A percentile compares a stretch with the other conserved stretches of the same genome.
phyloP scores from a whole-genome alignment of 2,329 filamentous ascomycete species.

The Beauveria brongniartii region DNA sequence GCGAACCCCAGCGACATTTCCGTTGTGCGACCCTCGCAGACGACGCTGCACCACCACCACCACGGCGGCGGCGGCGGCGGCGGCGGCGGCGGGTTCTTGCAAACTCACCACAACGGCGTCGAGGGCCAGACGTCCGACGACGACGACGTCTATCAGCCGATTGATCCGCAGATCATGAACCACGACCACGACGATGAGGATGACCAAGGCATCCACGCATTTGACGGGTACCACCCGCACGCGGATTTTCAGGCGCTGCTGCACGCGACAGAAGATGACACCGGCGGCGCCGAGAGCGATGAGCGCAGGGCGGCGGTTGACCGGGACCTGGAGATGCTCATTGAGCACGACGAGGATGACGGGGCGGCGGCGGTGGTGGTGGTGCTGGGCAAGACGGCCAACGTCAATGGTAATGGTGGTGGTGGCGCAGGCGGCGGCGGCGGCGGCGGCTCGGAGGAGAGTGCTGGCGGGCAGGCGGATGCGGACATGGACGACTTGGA shows the following conservation, averaged over 20 bases:
- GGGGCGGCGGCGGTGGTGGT: conserved; percentile 12
- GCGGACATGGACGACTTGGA: conserved; percentile 10
- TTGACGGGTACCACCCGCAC: conserved; percentile 34
- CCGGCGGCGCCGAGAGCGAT: conserved; percentile 24
- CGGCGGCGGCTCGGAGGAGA: background rate
- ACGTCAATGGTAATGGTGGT: conserved; percentile 16
- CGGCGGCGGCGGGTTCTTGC: conserved; percentile 14
- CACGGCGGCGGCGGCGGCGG: conserved; percentile 14
- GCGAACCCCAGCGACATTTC: conserved; percentile 42
- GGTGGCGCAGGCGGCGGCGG: conserved; percentile 13
- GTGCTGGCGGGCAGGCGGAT: background rate
- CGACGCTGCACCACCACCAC: conserved; percentile 20
- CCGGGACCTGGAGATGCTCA: conserved; percentile 44
- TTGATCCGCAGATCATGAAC: conserved; percentile 52
- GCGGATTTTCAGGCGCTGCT: conserved; percentile 47
- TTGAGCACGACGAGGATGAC: conserved; percentile 38
- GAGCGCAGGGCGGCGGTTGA: conserved; percentile 29
- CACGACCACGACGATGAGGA: conserved; percentile 26
- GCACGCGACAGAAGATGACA: conserved; percentile 35
- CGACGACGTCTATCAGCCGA: conserved; percentile 40
- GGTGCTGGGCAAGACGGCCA: conserved; percentile 3
- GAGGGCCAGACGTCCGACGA: conserved; percentile 22
- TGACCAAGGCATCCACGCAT: conserved; percentile 20
- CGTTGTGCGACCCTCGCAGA: conserved; percentile 31
- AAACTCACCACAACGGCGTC: conserved; percentile 21